Base-by-base conservation (phyloP, 2,329 filamentous ascomycete species). In the Alternaria burnsii region DNA sequence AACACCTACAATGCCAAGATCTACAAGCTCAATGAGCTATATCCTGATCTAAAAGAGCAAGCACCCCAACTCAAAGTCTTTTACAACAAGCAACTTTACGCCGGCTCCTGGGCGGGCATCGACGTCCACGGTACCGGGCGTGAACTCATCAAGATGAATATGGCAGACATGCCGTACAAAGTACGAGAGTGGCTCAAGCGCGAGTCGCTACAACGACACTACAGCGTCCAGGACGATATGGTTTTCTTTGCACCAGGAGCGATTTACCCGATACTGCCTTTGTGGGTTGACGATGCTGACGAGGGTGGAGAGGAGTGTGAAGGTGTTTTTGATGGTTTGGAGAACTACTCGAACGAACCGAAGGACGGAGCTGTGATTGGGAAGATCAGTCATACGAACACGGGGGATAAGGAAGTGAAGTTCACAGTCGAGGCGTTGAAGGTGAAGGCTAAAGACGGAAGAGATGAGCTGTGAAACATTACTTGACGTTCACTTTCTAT, bases 241-340 rank as follows among this genome's bases (percentile, higher is more conserved):
- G 81, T 82, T n/a, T 79, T 86, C 30, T 86, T 86, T 69, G 83
- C 84, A 18, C 84, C 84, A 0, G 84, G 84, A 0, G 84, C 84
- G 10, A 66, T 86, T 10, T 85, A 86, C 58, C 78, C 82, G 34
- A 77, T 81, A 11, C 64, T 85, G 47, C 84, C 84, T 34, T 74
- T 86, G 4, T 86, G 82, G 82, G 79, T 83, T 1, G 83, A 83
- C 10, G 76, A 72, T 61, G 58, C 63, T 0, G 69, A 71, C 3
- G 79, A 78, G 58, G 82, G 76, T 40, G 56, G 59, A 2, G 51
- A 47, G 1, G 70, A 75, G 28, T 85, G 84, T 67, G 76, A 80
- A 59, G 81, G 67, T 12, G 69, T 72, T 2, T 78, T 76, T 53
- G 72, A 75, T 8, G 71, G 75, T 24, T 46, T 78, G 12, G 76